Evolutionary conservation across 1,139 yeast species (phyloP).

Genomic region (Blastobotrys capitulatus): DNA sequence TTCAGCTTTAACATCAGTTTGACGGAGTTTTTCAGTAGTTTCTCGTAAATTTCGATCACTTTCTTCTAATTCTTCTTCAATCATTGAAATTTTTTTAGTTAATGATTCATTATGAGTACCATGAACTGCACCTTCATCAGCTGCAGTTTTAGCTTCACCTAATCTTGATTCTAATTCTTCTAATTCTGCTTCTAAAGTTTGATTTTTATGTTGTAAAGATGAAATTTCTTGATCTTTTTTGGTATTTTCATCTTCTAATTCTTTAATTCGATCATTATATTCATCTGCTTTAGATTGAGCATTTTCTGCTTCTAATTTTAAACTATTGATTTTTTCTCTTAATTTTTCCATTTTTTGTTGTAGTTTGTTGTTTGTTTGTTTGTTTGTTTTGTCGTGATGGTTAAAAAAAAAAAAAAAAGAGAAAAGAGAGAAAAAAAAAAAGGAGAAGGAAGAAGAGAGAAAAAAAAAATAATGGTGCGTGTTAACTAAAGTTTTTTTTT

Average conservation of each 20-base stretch:
- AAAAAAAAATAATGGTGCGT: neutral
- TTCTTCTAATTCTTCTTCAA: slow-evolving; percentile 92
- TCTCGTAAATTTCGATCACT: slow-evolving; percentile 89
- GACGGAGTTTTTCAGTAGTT: slow-evolving; percentile 91
- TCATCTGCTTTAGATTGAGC: slow-evolving; percentile 98
- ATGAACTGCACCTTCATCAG: slow-evolving; percentile 88
- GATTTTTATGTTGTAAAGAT: slow-evolving; percentile 87
- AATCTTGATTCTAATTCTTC: slow-evolving; percentile 82
- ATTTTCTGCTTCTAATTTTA: slow-evolving; percentile 90
- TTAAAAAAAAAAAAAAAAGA: neutral
- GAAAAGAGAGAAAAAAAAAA: neutral
- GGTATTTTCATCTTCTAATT: slow-evolving; percentile 82
- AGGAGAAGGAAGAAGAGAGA: neutral
- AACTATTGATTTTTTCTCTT: slow-evolving; percentile 71
- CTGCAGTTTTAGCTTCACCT: slow-evolving; percentile 76
- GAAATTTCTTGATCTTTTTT: slow-evolving; percentile 95
- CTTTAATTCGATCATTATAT: slow-evolving; percentile 72
- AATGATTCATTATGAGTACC: slow-evolving; percentile 86
- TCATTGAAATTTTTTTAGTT: slow-evolving; percentile 84
- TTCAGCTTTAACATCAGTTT: slow-evolving; percentile 94
- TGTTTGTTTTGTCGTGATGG: too few relatives aligned
- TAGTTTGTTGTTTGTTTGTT: neutral
- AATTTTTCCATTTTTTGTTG: slow-evolving; percentile 41
- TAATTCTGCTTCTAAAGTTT: slow-evolving; percentile 82
- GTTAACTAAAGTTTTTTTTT: neutral